Conservation (phyloP, 2,329 filamentous ascomycete species). For the Diatrype stigma region DNA sequence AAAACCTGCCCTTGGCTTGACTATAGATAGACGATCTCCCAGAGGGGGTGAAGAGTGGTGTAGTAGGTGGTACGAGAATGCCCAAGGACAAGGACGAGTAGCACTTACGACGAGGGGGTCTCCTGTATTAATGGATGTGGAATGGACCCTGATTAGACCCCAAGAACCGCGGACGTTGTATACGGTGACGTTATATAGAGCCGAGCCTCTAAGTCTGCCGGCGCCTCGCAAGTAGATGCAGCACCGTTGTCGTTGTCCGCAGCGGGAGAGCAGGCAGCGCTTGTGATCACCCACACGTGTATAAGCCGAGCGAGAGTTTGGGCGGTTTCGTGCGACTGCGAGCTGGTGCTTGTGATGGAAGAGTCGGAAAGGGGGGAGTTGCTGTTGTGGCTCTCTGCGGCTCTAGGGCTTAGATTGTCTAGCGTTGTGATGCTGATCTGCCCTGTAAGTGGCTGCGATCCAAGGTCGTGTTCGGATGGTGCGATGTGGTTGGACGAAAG, state of each 20-base stretch:
- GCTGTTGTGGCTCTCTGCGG: background rate
- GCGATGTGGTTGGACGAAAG: constrained; percentile 28
- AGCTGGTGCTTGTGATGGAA: constrained; percentile 13
- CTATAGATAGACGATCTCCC: background rate
- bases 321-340: constrained; percentile 13
- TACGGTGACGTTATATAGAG: background rate
- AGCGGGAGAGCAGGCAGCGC: background rate
- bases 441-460: constrained; percentile 22
- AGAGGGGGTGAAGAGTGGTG: background rate
- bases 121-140: background rate
- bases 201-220: background rate
- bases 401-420: constrained; percentile 9
- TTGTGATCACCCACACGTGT: background rate
- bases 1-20: background rate
- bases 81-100: background rate
- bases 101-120: background rate
- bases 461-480: constrained; percentile 26
- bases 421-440: constrained; percentile 9
- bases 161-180: background rate
- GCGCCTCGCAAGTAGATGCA: background rate
- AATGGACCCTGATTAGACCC: background rate
- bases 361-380: background rate
- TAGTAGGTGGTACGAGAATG: background rate
- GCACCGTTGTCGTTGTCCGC: background rate
- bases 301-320: background rate